These are phyloP conservation scores for Gracilaria domingensis DNA, from an alignment of 23 red algal genomes.

Conservation along the genomic window DNA sequence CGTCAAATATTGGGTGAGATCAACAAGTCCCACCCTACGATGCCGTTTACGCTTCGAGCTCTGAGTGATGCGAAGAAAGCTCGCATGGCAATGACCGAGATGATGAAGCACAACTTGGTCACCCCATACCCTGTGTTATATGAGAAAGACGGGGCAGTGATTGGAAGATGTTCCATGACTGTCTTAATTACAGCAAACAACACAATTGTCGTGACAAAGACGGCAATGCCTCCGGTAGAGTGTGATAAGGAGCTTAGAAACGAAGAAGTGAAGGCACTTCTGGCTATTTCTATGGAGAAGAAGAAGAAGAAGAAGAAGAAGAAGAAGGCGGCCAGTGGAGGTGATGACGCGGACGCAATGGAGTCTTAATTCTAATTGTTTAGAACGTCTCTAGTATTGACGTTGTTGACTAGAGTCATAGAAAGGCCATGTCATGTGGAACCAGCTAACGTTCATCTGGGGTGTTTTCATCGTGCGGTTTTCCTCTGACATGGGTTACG, in stretches of 20 bases:
- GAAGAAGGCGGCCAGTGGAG: slow-evolving; percentile 48
- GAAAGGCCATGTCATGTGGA: too few species aligned
- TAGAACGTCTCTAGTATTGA: neutral
- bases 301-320: slow-evolving; percentile 89
- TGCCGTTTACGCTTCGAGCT: slow-evolving; percentile 91
- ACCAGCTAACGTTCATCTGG: too few species aligned
- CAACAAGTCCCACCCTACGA: slow-evolving; percentile 80
- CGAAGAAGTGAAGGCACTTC: slow-evolving; percentile 73
- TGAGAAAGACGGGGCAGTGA: slow-evolving; percentile 92
- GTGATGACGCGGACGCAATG: slow-evolving; percentile 56
- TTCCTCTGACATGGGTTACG: neutral
- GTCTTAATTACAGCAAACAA: slow-evolving; percentile 91
- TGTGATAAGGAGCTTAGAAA: slow-evolving; percentile 69
- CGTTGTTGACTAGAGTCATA: too few species aligned
- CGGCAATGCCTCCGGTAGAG: slow-evolving; percentile 45
- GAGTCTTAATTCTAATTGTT: slow-evolving; percentile 17
- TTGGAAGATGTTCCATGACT: slow-evolving; percentile 86
- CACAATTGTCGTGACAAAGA: slow-evolving; percentile 79
- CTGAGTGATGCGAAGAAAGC: slow-evolving; percentile 81
- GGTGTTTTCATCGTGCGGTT: neutral
- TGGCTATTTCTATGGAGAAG: slow-evolving; percentile 77
- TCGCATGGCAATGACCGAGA: slow-evolving; percentile 93
- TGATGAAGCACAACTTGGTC: slow-evolving; percentile 91
- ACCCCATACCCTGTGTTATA: slow-evolving; percentile 97
- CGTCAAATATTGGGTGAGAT: slow-evolving; percentile 89